phyloP scores from a whole-genome alignment of 352 stramenopile species.

The Phytophthora citrophthora region DNA sequence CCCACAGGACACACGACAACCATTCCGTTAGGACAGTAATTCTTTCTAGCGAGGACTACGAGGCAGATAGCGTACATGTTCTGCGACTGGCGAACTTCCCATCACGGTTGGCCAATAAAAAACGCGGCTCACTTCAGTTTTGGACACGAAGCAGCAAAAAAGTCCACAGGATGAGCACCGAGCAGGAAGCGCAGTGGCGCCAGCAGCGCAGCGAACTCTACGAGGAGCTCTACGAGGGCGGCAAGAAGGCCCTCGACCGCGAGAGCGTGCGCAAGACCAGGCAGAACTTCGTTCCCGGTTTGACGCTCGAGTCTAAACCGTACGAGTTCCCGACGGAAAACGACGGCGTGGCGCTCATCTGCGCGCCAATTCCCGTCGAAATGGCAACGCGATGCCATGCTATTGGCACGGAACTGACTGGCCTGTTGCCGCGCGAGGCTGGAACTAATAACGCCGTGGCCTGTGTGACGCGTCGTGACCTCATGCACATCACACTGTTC shows the following conservation, averaged over 20 bases:
- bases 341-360: slow-evolving; percentile 60
- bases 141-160: slow-evolving; percentile 24
- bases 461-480: slow-evolving; percentile 69
- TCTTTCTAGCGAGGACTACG: slow-evolving; percentile 6
- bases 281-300: slow-evolving; percentile 40
- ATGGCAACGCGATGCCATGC: slow-evolving; percentile 47
- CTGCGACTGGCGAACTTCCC: slow-evolving; percentile 7
- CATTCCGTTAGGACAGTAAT: slow-evolving; percentile 30
- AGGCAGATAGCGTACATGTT: too few species aligned
- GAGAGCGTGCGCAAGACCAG: slow-evolving; percentile 44
- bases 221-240: slow-evolving; percentile 40
- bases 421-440: slow-evolving; percentile 43
- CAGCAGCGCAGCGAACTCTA: slow-evolving; percentile 48
- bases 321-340: slow-evolving; percentile 53
- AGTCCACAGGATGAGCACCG: slow-evolving; percentile 24
- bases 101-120: not conserved
- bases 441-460: slow-evolving; percentile 40
- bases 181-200: slow-evolving; percentile 51
- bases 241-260: slow-evolving; percentile 45
- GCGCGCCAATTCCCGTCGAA: slow-evolving; percentile 42
- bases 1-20: slow-evolving; percentile 44
- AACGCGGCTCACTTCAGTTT: slow-evolving; percentile 25
- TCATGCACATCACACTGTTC: slow-evolving; percentile 85
- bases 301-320: slow-evolving; percentile 50
- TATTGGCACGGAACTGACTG: slow-evolving; percentile 52